Conservation (phyloP, 2,329 filamentous ascomycete species). For the Coleophoma eucalyptorum region DNA sequence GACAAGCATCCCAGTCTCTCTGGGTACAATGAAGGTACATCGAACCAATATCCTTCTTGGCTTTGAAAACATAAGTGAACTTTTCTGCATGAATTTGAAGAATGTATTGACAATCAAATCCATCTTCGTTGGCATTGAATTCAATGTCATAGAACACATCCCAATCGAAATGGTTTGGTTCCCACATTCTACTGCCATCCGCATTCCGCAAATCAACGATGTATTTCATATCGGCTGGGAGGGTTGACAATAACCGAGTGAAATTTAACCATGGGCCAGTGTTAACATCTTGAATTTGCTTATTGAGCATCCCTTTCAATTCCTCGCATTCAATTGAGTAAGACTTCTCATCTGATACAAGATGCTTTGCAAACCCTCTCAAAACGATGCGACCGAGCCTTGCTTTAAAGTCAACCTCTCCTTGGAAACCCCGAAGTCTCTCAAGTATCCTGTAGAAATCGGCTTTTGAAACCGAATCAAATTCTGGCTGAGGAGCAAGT, state of each 20-base stretch:
- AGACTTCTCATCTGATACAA: slow-evolving; percentile 7
- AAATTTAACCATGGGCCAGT: slow-evolving; percentile 10
- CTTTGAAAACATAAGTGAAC: slow-evolving; percentile 13
- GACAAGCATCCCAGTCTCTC: slow-evolving; percentile 24
- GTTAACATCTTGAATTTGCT: neutral
- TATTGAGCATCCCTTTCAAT: neutral
- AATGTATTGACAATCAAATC: slow-evolving; percentile 8
- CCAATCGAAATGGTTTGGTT: slow-evolving; percentile 8
- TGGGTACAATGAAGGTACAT: slow-evolving; percentile 24
- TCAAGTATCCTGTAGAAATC: slow-evolving; percentile 16
- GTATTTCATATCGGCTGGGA: slow-evolving; percentile 17
- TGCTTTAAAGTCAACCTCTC: slow-evolving; percentile 16
- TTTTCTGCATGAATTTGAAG: slow-evolving; percentile 26
- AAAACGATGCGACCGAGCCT: slow-evolving; percentile 25
- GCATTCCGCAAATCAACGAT: slow-evolving; percentile 17
- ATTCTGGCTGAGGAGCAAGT: slow-evolving; percentile 13
- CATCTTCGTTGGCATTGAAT: slow-evolving; percentile 13
- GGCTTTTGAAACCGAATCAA: slow-evolving; percentile 10
- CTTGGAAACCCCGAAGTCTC: slow-evolving; percentile 16
- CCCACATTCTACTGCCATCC: slow-evolving; percentile 19
- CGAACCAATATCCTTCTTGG: slow-evolving; percentile 10
- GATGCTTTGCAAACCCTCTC: slow-evolving; percentile 6
- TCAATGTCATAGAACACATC: slow-evolving; percentile 20
- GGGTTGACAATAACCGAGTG: slow-evolving; percentile 20
- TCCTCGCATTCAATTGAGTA: neutral